Conservation (phyloP, 805 yeast species). For the Saturnispora gosingensis region DNA sequence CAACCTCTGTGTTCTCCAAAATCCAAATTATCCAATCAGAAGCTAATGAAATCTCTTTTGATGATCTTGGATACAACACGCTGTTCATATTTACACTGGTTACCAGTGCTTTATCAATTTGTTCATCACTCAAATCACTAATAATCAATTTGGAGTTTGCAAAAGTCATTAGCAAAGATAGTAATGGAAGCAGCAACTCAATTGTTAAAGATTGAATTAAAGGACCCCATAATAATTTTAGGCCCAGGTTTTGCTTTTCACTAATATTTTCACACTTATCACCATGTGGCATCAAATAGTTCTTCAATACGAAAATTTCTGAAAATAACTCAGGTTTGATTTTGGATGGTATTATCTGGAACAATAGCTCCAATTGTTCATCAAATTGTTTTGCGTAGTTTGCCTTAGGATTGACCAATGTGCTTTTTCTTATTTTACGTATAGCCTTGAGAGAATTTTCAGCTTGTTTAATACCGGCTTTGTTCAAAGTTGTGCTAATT, state of each 20-base stretch:
- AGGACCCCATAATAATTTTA: constrained; percentile 26
- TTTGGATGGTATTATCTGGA: not conserved
- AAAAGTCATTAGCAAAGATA: constrained; percentile 12
- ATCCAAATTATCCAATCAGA: constrained; percentile 10
- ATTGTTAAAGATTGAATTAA: constrained; percentile 17
- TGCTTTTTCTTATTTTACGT: constrained; percentile 39
- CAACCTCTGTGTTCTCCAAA: constrained; percentile 11
- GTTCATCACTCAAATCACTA: constrained; percentile 2
- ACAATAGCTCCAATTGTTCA: constrained; percentile 4
- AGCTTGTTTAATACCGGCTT: constrained; percentile 12
- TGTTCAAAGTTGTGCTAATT: not conserved
- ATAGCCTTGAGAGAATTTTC: constrained; percentile 36
- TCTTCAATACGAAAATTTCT: constrained; percentile 23
- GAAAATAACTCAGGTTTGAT: constrained; percentile 14
- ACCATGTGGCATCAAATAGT: constrained; percentile 26
- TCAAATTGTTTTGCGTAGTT: constrained; percentile 31
- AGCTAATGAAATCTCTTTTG: constrained; percentile 5
- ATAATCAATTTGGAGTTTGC: constrained; percentile 7
- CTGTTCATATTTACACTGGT: not conserved
- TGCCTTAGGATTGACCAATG: constrained; percentile 28
- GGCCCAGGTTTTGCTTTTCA: constrained; percentile 22
- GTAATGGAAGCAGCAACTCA: constrained; percentile 13
- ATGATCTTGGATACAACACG: constrained; percentile 5
- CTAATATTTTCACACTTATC: constrained; percentile 11
- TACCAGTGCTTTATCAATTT: not conserved